Evolutionary conservation across 2,329 filamentous ascomycete genomes (phyloP).

Genomic region (Sarocladium brachiariae): DNA sequence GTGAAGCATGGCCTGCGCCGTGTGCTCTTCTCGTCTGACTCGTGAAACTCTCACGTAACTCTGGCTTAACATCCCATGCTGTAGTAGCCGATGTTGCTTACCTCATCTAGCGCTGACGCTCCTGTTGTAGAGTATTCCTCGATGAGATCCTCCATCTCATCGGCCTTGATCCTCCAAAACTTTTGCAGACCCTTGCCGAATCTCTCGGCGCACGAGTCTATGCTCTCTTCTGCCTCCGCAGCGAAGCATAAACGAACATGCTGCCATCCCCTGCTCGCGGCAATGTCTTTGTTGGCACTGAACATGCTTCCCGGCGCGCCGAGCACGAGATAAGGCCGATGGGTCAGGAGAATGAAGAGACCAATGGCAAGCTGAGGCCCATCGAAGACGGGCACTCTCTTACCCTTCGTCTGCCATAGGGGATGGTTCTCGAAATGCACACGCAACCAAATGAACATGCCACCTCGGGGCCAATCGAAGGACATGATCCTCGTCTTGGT

Average conservation of each 20-base stretch:
- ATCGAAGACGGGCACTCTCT: constrained; percentile 35
- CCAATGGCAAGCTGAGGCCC: constrained; percentile 53
- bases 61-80: constrained; percentile 4
- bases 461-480: constrained; percentile 74
- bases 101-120: constrained; percentile 15
- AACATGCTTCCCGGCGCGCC: constrained; percentile 69
- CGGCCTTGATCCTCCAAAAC: constrained; percentile 71
- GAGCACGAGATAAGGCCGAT: constrained; percentile 62
- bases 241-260: constrained; percentile 81
- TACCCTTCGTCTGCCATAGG: constrained; percentile 40
- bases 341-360: constrained; percentile 65
- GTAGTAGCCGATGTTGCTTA: constrained; percentile 20
- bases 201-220: constrained; percentile 54
- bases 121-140: constrained; percentile 22
- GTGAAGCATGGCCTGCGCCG: background rate
- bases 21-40: background rate
- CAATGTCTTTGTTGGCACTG: constrained; percentile 55
- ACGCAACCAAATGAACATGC: constrained; percentile 87
- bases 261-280: constrained; percentile 54
- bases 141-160: constrained; percentile 59
- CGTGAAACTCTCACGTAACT: background rate
- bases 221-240: constrained; percentile 65
- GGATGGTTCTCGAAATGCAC: constrained; percentile 69
- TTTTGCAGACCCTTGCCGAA: constrained; percentile 62
- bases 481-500: constrained; percentile 67